A percentile compares a stretch with the other conserved stretches of the same genome.
Evolutionary conservation across 371 early-diverging fungal species (phyloP).

Genomic region (Rhizopus arrhizus): DNA sequence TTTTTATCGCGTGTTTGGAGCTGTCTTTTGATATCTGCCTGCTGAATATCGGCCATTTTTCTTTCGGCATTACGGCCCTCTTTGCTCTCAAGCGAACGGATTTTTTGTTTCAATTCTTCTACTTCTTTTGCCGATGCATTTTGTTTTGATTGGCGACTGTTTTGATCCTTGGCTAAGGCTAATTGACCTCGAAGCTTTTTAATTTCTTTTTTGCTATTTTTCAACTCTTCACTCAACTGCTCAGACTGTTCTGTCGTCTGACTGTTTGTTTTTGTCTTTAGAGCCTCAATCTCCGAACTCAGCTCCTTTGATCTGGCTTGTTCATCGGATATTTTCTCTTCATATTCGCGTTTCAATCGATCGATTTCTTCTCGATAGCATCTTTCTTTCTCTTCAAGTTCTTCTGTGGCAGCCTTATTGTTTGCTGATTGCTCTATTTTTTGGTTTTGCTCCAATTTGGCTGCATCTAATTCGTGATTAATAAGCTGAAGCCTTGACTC

Average conservation of each 20-base stretch:
- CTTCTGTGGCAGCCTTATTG: constrained; percentile 9
- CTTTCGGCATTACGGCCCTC: neutral
- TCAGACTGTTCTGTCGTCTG: neutral
- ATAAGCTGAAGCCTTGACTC: neutral
- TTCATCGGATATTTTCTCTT: neutral
- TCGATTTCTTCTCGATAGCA: constrained; percentile 14
- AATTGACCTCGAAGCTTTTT: constrained; percentile 30
- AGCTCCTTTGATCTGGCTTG: constrained; percentile 2
- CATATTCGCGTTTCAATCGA: neutral
- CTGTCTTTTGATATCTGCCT: constrained; percentile 21
- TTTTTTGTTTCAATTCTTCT: neutral
- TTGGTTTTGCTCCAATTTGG: constrained; percentile 1
- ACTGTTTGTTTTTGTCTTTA: neutral
- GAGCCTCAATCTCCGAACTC: constrained; percentile 5
- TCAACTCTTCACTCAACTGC: constrained; percentile 3
- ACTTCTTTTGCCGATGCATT: neutral
- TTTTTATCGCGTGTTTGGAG: constrained; percentile 21
- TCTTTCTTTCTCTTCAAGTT: constrained; percentile 20
- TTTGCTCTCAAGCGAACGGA: neutral
- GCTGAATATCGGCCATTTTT: constrained; percentile 14
- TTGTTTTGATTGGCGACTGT: constrained; percentile 10
- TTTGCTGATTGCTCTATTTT: constrained; percentile 15
- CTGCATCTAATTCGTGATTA: neutral
- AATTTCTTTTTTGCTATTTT: constrained; percentile 17
- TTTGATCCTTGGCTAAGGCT: constrained; percentile 21